phyloP scores from a whole-genome alignment of 352 stramenopile species.

The Lagenidium giganteum region DNA sequence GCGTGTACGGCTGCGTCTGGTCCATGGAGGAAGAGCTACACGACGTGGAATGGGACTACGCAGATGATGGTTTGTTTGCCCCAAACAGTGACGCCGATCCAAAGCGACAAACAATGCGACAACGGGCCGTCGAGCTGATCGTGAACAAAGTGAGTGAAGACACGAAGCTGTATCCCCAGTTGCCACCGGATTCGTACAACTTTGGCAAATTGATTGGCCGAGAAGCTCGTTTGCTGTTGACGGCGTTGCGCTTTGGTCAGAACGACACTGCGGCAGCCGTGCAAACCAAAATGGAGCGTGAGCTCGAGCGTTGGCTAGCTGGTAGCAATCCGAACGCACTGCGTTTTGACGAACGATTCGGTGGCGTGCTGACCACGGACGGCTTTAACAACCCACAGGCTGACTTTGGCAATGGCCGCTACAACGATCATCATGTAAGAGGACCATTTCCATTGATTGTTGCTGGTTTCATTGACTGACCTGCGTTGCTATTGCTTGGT shows the following conservation, averaged over 20 bases:
- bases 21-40: constrained; percentile 54
- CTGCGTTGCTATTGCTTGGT: not conserved
- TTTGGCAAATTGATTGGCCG: constrained; percentile 79
- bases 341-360: constrained; percentile 91
- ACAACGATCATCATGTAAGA: constrained; percentile 81
- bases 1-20: constrained; percentile 58
- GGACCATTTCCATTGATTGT: not conserved
- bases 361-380: constrained; percentile 87
- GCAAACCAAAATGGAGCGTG: constrained; percentile 49
- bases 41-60: constrained; percentile 61
- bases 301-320: constrained; percentile 57
- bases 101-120: constrained; percentile 26
- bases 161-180: constrained; percentile 36
- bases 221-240: constrained; percentile 65
- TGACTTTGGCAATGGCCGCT: constrained; percentile 87
- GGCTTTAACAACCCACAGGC: constrained; percentile 51
- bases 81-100: constrained; percentile 13
- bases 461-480: not conserved
- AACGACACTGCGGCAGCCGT: constrained; percentile 32
- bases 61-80: constrained; percentile 47
- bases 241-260: constrained; percentile 70
- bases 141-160: constrained; percentile 37
- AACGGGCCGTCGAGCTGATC: constrained; percentile 28
- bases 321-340: constrained; percentile 63
- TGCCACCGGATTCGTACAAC: constrained; percentile 64